Evolutionary conservation across 2,329 filamentous ascomycete genomes (phyloP).

Genomic region (Calonectria pteridis): DNA sequence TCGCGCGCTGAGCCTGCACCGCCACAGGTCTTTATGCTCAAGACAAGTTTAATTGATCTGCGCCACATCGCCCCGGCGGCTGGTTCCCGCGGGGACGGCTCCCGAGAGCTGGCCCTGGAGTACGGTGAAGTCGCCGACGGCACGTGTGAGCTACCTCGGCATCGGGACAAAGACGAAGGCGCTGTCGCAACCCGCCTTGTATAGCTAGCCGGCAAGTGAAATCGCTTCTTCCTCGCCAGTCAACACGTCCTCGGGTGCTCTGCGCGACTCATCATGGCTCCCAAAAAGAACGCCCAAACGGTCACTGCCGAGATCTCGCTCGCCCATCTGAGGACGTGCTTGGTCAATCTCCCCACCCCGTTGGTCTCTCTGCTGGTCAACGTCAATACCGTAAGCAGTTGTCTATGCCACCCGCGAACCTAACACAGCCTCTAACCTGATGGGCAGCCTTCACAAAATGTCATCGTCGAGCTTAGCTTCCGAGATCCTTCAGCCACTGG

Average conservation of each 20-base stretch:
- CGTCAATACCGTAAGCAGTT: slow-evolving; percentile 81
- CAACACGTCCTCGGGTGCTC: slow-evolving; percentile 18
- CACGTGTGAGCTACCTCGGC: slow-evolving; percentile 54
- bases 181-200: slow-evolving; percentile 31
- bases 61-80: slow-evolving; percentile 30
- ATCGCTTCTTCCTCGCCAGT: not conserved
- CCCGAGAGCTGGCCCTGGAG: slow-evolving; percentile 5
- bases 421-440: slow-evolving; percentile 24
- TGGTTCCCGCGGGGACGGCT: slow-evolving; percentile 12
- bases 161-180: slow-evolving; percentile 39
- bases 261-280: slow-evolving; percentile 54
- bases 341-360: slow-evolving; percentile 90
- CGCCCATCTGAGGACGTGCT: slow-evolving; percentile 90
- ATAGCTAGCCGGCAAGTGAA: slow-evolving; percentile 29
- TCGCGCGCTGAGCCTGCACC: slow-evolving; percentile 40
- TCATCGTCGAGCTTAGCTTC: slow-evolving; percentile 91
- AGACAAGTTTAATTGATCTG: slow-evolving; percentile 45
- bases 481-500: slow-evolving; percentile 63
- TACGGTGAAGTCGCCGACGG: slow-evolving; percentile 46
- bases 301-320: slow-evolving; percentile 87
- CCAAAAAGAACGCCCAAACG: slow-evolving; percentile 69
- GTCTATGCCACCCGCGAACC: not conserved
- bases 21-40: slow-evolving; percentile 37
- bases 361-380: slow-evolving; percentile 88
- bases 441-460: slow-evolving; percentile 88